Evolutionary conservation across 805 yeast species (phyloP).

Genomic region (Danielozyma ontarioensis): DNA sequence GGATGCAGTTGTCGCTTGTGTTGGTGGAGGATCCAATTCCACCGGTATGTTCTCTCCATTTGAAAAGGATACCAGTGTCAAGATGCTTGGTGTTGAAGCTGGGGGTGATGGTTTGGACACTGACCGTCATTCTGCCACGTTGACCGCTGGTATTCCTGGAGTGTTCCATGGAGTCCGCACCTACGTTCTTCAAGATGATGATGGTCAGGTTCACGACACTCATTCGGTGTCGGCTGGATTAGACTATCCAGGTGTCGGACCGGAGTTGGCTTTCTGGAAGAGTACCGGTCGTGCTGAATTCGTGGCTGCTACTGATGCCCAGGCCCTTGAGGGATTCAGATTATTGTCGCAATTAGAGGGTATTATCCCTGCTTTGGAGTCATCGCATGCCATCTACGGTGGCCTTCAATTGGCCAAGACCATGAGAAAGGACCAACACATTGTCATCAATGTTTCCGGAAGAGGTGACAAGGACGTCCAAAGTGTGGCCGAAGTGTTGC

Average conservation of each 20-base stretch:
- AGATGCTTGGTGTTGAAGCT: conserved; percentile 92
- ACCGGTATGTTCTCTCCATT: conserved; percentile 95
- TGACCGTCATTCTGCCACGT: conserved; percentile 86
- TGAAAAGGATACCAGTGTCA: conserved; percentile 72
- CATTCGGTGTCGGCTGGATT: conserved; percentile 98
- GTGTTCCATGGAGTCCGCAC: conserved; percentile 98
- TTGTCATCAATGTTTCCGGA: conserved; percentile 89
- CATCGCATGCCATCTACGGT: conserved; percentile 93
- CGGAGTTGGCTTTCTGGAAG: conserved; percentile 95
- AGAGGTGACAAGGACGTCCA: conserved; percentile 99
- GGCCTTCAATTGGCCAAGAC: conserved; percentile 84
- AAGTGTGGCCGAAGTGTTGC: conserved; percentile 92
- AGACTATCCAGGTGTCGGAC: conserved; percentile 99
- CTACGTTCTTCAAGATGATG: conserved; percentile 81
- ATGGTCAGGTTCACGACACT: conserved; percentile 97
- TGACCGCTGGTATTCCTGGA: conserved; percentile 94
- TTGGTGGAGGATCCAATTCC: conserved; percentile 98
- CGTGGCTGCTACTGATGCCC: conserved; percentile 90
- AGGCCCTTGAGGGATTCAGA: conserved; percentile 88
- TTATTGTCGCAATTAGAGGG: conserved; percentile 91
- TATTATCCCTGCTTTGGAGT: conserved; percentile 96
- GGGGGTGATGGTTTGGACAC: conserved; percentile 97
- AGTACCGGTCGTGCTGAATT: conserved; percentile 88
- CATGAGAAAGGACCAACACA: conserved; percentile 70
- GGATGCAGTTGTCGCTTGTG: conserved; percentile 95